These are phyloP conservation scores for Conidiobolus incongruus DNA, from an alignment of 371 early-diverging fungal species.

Conservation along the genomic window DNA sequence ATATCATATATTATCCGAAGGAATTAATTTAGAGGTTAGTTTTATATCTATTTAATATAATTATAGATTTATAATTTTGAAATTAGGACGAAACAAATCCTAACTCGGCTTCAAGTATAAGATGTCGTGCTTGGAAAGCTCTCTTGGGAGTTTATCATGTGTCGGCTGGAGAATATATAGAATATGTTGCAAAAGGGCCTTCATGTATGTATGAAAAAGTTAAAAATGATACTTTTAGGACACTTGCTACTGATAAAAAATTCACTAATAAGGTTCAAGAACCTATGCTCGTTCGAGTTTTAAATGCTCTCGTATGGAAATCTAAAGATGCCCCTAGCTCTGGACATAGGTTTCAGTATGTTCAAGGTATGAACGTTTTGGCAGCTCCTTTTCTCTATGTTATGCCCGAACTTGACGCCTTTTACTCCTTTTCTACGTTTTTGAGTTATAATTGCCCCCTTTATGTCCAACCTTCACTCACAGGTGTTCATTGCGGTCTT, in stretches of 20 bases:
- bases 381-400: slow-evolving; percentile 79
- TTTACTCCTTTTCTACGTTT: slow-evolving; percentile 60
- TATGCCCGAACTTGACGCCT: slow-evolving; percentile 83
- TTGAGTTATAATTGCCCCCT: slow-evolving; percentile 68
- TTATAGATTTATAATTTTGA: too few relatives aligned
- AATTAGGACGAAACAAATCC: slow-evolving; percentile 26
- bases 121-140: slow-evolving; percentile 52
- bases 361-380: slow-evolving; percentile 89
- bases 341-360: slow-evolving; percentile 41
- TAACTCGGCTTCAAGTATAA: slow-evolving; percentile 4
- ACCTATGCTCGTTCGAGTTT: slow-evolving; percentile 46
- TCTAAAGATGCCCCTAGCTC: slow-evolving; percentile 5
- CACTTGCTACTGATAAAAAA: slow-evolving; percentile 56
- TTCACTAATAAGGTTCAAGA: slow-evolving; percentile 53
- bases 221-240: slow-evolving; percentile 72
- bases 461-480: slow-evolving; percentile 73
- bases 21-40: too few relatives aligned
- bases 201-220: slow-evolving; percentile 55
- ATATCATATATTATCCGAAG: too few relatives aligned
- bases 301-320: slow-evolving; percentile 76
- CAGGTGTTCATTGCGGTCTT: slow-evolving; percentile 82
- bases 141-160: slow-evolving; percentile 53
- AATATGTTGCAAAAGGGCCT: slow-evolving; percentile 41
- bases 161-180: slow-evolving; percentile 50
- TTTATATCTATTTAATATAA: too few relatives aligned